Evolutionary conservation across 495 filamentous ascomycete species (phyloP).

Genomic region (Immersiella caudata): DNA sequence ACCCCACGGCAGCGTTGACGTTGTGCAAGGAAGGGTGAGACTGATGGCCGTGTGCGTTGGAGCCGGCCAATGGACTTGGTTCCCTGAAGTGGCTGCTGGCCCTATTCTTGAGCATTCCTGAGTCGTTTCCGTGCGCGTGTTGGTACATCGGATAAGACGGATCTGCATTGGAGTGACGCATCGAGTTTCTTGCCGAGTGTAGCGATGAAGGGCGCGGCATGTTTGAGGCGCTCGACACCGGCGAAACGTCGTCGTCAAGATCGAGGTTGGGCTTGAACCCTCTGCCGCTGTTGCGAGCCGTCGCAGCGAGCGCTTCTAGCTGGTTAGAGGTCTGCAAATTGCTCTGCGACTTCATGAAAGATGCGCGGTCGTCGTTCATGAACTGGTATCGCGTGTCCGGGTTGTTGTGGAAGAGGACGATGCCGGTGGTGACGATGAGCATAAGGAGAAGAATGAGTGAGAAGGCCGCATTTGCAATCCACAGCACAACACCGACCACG

Average conservation of each 20-base stretch:
- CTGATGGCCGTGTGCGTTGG: neutral
- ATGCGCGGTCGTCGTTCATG: conserved; percentile 94
- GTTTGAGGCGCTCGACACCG: conserved; percentile 28
- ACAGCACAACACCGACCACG: conserved; percentile 94
- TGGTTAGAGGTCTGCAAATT: conserved; percentile 82
- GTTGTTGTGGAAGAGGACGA: conserved; percentile 90
- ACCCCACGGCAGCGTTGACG: conserved; percentile 8
- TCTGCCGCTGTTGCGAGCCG: conserved; percentile 78
- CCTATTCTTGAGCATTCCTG: neutral
- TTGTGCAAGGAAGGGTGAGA: neutral
- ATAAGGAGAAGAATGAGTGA: conserved; percentile 82
- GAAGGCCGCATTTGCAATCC: conserved; percentile 87
- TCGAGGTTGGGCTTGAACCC: conserved; percentile 66
- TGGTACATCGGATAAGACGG: neutral
- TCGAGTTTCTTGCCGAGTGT: conserved; percentile 6
- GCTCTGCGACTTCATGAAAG: conserved; percentile 97
- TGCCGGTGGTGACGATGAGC: conserved; percentile 80
- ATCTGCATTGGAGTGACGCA: neutral
- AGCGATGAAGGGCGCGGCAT: conserved; percentile 8
- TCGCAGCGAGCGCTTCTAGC: conserved; percentile 90
- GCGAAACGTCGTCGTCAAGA: conserved; percentile 78
- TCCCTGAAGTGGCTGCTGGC: conserved; percentile 2
- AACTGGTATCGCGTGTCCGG: conserved; percentile 94
- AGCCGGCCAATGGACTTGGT: conserved; percentile 2
- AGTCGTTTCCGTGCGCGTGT: neutral